A percentile compares a stretch with the other conserved stretches of the same genome.
phyloP scores from a whole-genome alignment of 2,329 filamentous ascomycete species.

The Penicillium hesseltinei region DNA sequence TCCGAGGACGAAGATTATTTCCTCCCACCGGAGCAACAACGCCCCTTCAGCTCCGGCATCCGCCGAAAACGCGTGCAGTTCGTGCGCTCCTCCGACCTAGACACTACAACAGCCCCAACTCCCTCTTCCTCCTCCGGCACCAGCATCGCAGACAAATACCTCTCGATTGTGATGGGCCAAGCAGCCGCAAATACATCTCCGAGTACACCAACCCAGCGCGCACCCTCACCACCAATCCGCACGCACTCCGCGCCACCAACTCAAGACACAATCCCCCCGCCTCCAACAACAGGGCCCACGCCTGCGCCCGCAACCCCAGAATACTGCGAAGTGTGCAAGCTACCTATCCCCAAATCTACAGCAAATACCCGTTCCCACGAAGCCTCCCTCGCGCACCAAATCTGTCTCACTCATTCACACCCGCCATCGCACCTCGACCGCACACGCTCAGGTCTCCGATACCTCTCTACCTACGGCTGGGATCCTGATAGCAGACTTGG shows the following conservation, averaged over 20 bases:
- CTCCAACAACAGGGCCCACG: background rate
- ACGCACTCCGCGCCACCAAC: constrained; percentile 18
- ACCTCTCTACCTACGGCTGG: constrained; percentile 59
- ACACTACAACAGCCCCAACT: constrained; percentile 31
- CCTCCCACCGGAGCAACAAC: constrained; percentile 57
- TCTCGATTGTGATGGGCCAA: constrained; percentile 46
- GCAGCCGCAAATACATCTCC: constrained; percentile 5
- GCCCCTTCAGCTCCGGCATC: constrained; percentile 62
- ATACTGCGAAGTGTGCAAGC: constrained; percentile 58
- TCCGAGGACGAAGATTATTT: constrained; percentile 58
- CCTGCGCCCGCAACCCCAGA: background rate
- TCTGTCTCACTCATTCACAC: constrained; percentile 55
- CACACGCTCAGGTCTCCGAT: constrained; percentile 54
- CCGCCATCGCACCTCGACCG: constrained; percentile 60
- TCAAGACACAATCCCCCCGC: constrained; percentile 2
- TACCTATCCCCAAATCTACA: constrained; percentile 45
- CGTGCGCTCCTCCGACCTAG: constrained; percentile 50
- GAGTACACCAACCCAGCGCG: constrained; percentile 7
- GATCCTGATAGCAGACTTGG: constrained; percentile 64
- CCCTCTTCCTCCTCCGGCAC: constrained; percentile 26
- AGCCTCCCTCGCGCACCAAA: constrained; percentile 55
- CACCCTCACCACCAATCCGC: constrained; percentile 1
- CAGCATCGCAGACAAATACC: constrained; percentile 43
- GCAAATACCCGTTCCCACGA: constrained; percentile 41
- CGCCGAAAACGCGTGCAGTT: constrained; percentile 61